phyloP scores from a whole-genome alignment of 176 grass and related monocot species.

The Eragrostis nindensis region DNA sequence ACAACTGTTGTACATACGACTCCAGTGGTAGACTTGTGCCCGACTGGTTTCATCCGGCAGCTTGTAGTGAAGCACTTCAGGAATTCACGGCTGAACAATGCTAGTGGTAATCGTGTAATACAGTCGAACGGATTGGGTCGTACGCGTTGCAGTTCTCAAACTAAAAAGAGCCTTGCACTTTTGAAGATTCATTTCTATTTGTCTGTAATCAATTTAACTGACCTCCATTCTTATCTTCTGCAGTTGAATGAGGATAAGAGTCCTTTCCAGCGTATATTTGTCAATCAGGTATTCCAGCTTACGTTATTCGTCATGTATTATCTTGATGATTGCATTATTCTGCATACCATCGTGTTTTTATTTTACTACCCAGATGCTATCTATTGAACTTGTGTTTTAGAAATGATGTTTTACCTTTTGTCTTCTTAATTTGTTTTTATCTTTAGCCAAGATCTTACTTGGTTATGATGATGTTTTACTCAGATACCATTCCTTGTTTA shows the following conservation, averaged over 20 bases:
- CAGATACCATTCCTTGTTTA: background rate
- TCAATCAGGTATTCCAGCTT: constrained; percentile 81
- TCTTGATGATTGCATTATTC: constrained; percentile 24
- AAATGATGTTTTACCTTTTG: constrained; percentile 11
- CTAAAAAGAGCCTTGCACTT: background rate
- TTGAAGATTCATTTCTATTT: constrained; percentile 23
- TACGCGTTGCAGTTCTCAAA: background rate
- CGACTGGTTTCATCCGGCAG: too few relatives aligned
- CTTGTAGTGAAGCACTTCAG: too few relatives aligned
- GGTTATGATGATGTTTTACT: constrained; percentile 9
- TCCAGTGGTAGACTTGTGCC: too few relatives aligned
- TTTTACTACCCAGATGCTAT: background rate
- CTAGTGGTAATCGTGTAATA: too few relatives aligned
- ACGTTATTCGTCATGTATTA: constrained; percentile 3
- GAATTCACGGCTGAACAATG: too few relatives aligned
- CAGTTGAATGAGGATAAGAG: constrained; percentile 99
- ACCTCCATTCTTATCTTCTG: constrained; percentile 37
- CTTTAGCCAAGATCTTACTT: constrained; percentile 13
- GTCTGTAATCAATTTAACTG: constrained; percentile 8
- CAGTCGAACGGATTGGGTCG: too few relatives aligned
- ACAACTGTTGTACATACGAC: too few relatives aligned
- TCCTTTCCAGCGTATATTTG: constrained; percentile 98
- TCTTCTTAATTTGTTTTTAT: constrained; percentile 19
- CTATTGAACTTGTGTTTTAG: background rate
- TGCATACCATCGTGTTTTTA: constrained; percentile 18